These are phyloP conservation scores for Moesziomyces parantarcticus DNA, from an alignment of 1,284 basidiomycete species.

Conservation along the genomic window DNA sequence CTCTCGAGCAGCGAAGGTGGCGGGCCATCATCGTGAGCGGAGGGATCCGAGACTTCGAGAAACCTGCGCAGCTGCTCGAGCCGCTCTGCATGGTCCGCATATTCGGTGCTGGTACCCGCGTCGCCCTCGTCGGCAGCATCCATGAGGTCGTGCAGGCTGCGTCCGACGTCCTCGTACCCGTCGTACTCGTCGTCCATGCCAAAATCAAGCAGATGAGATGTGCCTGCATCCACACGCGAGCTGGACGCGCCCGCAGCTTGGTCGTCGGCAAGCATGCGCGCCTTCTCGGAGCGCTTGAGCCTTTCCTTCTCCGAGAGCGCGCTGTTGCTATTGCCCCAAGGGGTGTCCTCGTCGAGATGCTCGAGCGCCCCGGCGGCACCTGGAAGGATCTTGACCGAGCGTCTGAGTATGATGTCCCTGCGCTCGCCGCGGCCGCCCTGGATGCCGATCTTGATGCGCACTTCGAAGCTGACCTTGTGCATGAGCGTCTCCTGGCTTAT, in stretches of 20 bases:
- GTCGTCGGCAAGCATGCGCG: conserved; percentile 20
- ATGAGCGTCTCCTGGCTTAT: conserved; percentile 64
- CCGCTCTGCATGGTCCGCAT: conserved; percentile 31
- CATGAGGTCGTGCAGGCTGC: conserved; percentile 31
- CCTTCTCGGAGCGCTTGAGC: conserved; percentile 39
- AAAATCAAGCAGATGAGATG: conserved; percentile 43
- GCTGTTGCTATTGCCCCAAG: background rate
- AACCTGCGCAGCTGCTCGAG: conserved; percentile 45
- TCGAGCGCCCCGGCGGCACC: conserved; percentile 54
- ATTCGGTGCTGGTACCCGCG: conserved; percentile 15
- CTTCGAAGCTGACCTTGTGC: conserved; percentile 62
- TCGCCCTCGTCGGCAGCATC: conserved; percentile 18
- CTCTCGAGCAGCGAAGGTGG: conserved; percentile 56
- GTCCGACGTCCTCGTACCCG: conserved; percentile 57
- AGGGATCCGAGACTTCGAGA: conserved; percentile 31
- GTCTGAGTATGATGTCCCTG: conserved; percentile 49
- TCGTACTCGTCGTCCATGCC: conserved; percentile 55
- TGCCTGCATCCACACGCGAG: conserved; percentile 7
- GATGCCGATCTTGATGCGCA: conserved; percentile 57
- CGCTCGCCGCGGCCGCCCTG: conserved; percentile 43
- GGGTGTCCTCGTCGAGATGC: conserved; percentile 1
- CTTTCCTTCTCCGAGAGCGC: conserved; percentile 29
- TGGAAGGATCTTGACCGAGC: conserved; percentile 55
- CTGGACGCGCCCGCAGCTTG: conserved; percentile 11
- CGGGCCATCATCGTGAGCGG: conserved; percentile 33